Base-by-base conservation (phyloP, 805 yeast genomes). In the Priceomyces castillae region DNA sequence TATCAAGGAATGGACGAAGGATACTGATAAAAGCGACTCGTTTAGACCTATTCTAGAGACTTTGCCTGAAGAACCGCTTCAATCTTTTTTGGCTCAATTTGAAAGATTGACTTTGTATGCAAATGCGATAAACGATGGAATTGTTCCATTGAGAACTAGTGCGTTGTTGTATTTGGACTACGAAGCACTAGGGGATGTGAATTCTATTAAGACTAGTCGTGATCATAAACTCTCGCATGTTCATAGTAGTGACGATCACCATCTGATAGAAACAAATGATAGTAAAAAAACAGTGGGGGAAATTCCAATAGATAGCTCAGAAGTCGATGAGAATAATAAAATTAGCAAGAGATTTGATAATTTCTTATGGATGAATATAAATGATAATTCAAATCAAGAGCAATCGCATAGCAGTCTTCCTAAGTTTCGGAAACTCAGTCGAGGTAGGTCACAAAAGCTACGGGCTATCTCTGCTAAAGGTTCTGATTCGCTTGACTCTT, bases 101-200 rank as follows among this genome's bases (percentile, higher is more conserved):
- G 52, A 54, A 22, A 62, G 59, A 46, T 59, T 70, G 30, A 65
- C 73, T 2, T 47, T 70, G 4, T 71, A 71, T 48, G 76, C 77
- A 14, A 71, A 71, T 49, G 72, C 73, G 4, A 57, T 71, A 12
- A 70, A 71, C 43, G 77, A 71, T 46, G 77, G 77, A 2, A 71
- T 71, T 16, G 76, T 70, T 1, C 77, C 77, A 1, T 56, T 71
- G 25, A 53, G 77, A 37, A 71, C 77, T 0, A 59, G 73, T 25
- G 71, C 74, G 1, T 54, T 71, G 40, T 52, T 71, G 16, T 71
- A 69, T 41, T 51, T 71, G 40, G 77, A 71, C 48, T 71, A 70
- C 62, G 58, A 59, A 23, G 74, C 76, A 1, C 52, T 71, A 26
- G 74, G 73, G 2, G 68, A 67, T 30, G 70, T 69, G 3, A 57